phyloP scores from a whole-genome alignment of 352 stramenopile species.

The Globisporangium irregulare region DNA sequence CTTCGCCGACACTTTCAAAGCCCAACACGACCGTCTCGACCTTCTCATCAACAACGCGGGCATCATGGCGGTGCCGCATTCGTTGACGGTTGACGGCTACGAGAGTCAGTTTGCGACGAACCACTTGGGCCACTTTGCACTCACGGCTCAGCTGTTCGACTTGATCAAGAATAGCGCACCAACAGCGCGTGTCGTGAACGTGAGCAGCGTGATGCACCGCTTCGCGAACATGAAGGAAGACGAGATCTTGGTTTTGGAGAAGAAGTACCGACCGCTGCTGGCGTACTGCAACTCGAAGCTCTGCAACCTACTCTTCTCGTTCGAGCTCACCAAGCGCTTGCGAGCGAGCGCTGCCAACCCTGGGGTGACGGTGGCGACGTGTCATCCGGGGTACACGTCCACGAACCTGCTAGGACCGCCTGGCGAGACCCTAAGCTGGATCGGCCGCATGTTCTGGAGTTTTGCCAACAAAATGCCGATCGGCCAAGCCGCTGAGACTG shows the following conservation, averaged over 20 bases:
- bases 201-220: constrained; percentile 26
- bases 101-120: constrained; percentile 53
- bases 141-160: constrained; percentile 53
- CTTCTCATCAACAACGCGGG: constrained; percentile 31
- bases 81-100: constrained; percentile 32
- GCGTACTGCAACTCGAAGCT: constrained; percentile 52
- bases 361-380: constrained; percentile 20
- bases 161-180: constrained; percentile 25
- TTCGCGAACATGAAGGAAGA: no score
- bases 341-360: constrained; percentile 20
- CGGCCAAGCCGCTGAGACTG: not conserved
- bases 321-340: constrained; percentile 37
- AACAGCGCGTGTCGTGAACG: constrained; percentile 36
- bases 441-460: constrained; percentile 19
- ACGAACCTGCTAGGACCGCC: not conserved
- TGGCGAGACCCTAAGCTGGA: constrained; percentile 8
- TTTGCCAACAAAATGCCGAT: not conserved
- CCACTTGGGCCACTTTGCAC: constrained; percentile 34
- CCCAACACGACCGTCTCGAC: constrained; percentile 37
- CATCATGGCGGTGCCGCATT: constrained; percentile 36
- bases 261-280: constrained; percentile 29
- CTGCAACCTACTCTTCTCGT: constrained; percentile 48
- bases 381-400: constrained; percentile 35
- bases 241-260: not conserved
- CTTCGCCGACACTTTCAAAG: constrained; percentile 33